Conservation (phyloP, 2,329 filamentous ascomycete genomes). For the Fusarium cicatricum region DNA sequence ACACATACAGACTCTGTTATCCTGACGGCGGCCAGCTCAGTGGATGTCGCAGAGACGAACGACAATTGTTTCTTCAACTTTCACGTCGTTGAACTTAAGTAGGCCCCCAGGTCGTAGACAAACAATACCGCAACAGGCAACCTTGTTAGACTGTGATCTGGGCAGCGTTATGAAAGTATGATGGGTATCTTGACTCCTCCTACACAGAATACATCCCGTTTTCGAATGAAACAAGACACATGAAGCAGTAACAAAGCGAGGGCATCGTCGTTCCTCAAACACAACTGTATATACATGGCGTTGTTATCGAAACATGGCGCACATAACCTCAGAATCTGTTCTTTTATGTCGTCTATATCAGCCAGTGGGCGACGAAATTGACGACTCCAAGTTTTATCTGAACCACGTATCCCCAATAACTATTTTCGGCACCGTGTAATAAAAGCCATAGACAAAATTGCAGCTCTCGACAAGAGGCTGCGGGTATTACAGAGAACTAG, state of each 20-base stretch:
- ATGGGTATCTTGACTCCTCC: no score
- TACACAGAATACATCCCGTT: no score
- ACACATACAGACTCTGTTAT: no score
- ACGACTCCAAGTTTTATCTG: slow-evolving; percentile 1
- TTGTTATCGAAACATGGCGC: slow-evolving; percentile 12
- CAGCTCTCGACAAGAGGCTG: slow-evolving; percentile 30
- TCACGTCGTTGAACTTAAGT: not conserved
- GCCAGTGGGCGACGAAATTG: not conserved
- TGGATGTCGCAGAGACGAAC: not conserved
- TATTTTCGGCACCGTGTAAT: slow-evolving; percentile 22
- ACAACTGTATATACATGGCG: slow-evolving; percentile 24
- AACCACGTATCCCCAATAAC: slow-evolving; percentile 18
- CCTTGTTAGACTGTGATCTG: not conserved
- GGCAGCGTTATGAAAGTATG: no score
- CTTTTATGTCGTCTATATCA: slow-evolving; percentile 11
- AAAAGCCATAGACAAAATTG: slow-evolving; percentile 37
- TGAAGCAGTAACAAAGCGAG: slow-evolving; percentile 7
- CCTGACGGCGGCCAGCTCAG: no score
- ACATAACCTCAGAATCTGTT: not conserved
- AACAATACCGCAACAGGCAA: no score
- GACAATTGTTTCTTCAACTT: not conserved
- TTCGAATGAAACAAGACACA: no score
- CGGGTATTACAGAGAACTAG: slow-evolving; percentile 42
- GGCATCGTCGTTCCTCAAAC: slow-evolving; percentile 34
- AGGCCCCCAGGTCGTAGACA: no score